These are phyloP conservation scores for Baorangia bicolor DNA, from an alignment of 768 basidiomycete genomes.

Conservation along the genomic window DNA sequence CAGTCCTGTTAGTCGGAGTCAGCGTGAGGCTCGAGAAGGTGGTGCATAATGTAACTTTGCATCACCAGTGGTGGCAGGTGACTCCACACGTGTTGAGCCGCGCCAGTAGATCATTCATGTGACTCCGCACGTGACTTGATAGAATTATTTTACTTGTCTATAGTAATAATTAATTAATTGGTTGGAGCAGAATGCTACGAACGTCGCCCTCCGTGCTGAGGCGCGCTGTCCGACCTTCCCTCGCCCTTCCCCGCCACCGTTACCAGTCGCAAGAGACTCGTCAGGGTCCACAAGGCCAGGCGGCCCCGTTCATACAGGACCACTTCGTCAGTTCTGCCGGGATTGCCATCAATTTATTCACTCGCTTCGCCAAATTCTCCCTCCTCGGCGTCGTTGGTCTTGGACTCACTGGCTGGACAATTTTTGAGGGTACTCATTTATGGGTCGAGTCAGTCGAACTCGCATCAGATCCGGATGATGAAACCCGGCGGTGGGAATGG, in stretches of 20 bases:
- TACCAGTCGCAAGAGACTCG: constrained; percentile 17
- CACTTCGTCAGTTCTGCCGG: constrained; percentile 36
- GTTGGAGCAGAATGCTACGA: constrained; percentile 14
- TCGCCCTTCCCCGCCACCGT: constrained; percentile 6
- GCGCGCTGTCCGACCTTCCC: constrained; percentile 4
- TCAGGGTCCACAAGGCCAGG: constrained; percentile 5
- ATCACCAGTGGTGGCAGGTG: no score
- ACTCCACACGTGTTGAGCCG: no score
- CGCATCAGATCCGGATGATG: constrained; percentile 47
- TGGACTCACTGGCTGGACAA: constrained; percentile 43
- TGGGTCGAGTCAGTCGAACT: constrained; percentile 63
- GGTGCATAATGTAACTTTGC: no score
- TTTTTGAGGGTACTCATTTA: constrained; percentile 57
- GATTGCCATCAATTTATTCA: constrained; percentile 43
- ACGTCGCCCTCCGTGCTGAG: constrained; percentile 1
- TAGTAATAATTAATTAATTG: neutral
- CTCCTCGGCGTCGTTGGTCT: constrained; percentile 44
- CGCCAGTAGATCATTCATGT: neutral
- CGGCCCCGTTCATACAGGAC: constrained; percentile 27
- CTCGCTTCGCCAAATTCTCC: constrained; percentile 51
- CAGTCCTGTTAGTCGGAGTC: no score
- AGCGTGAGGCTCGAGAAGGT: no score
- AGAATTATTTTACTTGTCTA: neutral
- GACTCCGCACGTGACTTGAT: neutral
- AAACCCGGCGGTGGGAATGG: constrained; percentile 66